Evolutionary conservation across 1,139 yeast species (phyloP), one percentile per base, ranked within the genome.

Genomic region (Nakaseomyces uthaithaninus): DNA sequence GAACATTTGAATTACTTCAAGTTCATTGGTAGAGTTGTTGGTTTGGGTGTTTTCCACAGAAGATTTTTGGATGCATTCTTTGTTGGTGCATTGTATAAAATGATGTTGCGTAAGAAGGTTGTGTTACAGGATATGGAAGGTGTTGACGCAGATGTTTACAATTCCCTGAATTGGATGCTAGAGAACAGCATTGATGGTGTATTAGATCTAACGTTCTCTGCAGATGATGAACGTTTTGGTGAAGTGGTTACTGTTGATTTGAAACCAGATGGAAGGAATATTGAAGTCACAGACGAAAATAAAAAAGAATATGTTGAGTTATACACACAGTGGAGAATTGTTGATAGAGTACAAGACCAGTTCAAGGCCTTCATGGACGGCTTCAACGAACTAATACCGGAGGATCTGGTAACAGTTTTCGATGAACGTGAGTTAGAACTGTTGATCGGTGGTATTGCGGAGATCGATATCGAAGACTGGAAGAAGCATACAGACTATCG

Each of bases 401-500:
- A 89, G 66, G 98, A 91, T 61, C 71, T 91, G 48, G 94, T 91
- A 41, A 86, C 85, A 54, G 98, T 91, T 34, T 91, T 91, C 62
- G 98, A 91, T 66, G 98, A 91, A 67, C 80, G 97, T 62, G 99
- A 91, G 66, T 70, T 91, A 50, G 98, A 93, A 68, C 70, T 93
- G 59, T 74, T 91, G 60, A 93, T 91, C 64, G 98, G 98, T 61
- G 99, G 99, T 62, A 80, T 91, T 59, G 94, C 97, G 2, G 98
- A 91, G 58, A 91, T 91, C 56, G 98, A 91, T 64, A 83, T 87
- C 45, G 96, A 87, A 53, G 99, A 91, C 67, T 91, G 99, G 99
- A 89, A 87, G 67, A 89, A 87, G 63, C 96, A 91, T 63, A 91
- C 98, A 22, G 98, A 91, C 63, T 91, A 91, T 66, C 77, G 98